phyloP scores from a whole-genome alignment of 805 yeast species.

The Candida pseudoglaebosa region DNA sequence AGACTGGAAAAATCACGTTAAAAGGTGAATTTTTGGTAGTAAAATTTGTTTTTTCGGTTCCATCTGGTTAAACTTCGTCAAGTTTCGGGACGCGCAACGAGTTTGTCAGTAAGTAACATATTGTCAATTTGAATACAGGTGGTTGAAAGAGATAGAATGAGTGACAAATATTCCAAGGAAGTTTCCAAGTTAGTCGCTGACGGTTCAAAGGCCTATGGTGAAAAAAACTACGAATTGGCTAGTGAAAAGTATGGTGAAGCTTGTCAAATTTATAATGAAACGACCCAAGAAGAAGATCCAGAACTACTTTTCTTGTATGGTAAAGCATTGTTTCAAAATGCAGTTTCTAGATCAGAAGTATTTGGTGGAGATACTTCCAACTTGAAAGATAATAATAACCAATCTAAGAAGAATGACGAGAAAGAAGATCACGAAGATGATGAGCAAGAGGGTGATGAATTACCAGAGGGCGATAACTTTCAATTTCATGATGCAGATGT shows the following conservation, averaged over 20 bases:
- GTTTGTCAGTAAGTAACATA: too few species aligned
- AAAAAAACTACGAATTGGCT: slow-evolving; percentile 64
- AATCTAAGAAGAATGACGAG: slow-evolving; percentile 12
- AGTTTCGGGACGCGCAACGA: too few species aligned
- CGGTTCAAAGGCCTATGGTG: slow-evolving; percentile 63
- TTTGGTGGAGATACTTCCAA: slow-evolving; percentile 49
- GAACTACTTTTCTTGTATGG: slow-evolving; percentile 75
- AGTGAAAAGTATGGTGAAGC: slow-evolving; percentile 70
- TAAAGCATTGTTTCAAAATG: slow-evolving; percentile 72
- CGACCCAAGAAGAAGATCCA: slow-evolving; percentile 61
- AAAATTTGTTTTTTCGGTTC: too few species aligned
- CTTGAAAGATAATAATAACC: slow-evolving; percentile 11
- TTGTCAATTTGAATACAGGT: too few species aligned
- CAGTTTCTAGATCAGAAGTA: slow-evolving; percentile 69
- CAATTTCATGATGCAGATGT: slow-evolving; percentile 26
- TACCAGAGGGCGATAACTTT: slow-evolving; percentile 20
- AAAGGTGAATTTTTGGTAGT: too few species aligned
- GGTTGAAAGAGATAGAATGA: background rate
- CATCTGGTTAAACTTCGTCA: too few species aligned
- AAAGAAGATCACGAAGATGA: slow-evolving; percentile 11
- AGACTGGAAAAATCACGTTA: too few species aligned
- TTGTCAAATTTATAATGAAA: slow-evolving; percentile 51
- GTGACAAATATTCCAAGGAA: slow-evolving; percentile 30
- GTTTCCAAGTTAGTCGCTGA: slow-evolving; percentile 48
- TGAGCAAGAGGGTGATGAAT: too few species aligned